A percentile compares a stretch with the other conserved stretches of the same genome.
Conservation (phyloP, 768 basidiomycete species). For the Pleurotus djamor region DNA sequence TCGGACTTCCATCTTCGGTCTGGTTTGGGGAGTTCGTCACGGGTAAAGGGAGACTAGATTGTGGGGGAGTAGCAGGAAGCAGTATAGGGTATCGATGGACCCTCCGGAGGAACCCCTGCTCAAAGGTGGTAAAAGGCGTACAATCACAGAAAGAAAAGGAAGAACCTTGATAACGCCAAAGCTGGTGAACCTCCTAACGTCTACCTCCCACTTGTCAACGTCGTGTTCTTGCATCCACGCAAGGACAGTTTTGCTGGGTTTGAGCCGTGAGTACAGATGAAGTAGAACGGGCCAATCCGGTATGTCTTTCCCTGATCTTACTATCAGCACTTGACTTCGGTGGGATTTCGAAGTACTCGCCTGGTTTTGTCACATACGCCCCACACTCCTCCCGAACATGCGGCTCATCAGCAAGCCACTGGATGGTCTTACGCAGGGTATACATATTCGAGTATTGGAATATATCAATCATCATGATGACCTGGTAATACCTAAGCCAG, state of each 20-base stretch:
- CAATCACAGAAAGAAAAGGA: neutral
- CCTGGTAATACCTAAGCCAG: constrained; percentile 81
- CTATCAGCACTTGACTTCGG: neutral
- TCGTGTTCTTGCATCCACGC: constrained; percentile 86
- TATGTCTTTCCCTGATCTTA: constrained; percentile 45
- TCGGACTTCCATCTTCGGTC: neutral
- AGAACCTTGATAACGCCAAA: constrained; percentile 95
- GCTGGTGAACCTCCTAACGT: constrained; percentile 91
- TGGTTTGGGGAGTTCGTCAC: constrained; percentile 4
- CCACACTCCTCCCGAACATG: constrained; percentile 92
- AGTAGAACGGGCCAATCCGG: constrained; percentile 89
- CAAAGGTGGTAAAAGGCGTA: neutral
- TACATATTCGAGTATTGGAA: constrained; percentile 99
- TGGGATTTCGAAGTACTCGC: constrained; percentile 28
- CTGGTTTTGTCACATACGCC: constrained; percentile 81
- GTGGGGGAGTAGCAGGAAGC: constrained; percentile 29
- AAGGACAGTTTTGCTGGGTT: constrained; percentile 77
- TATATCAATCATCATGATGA: constrained; percentile 94
- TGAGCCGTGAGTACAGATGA: constrained; percentile 82
- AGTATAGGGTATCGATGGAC: constrained; percentile 93
- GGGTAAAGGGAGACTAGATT: constrained; percentile 17
- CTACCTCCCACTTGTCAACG: constrained; percentile 74
- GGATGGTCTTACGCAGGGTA: constrained; percentile 80
- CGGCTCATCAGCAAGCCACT: constrained; percentile 82
- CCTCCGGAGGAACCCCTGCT: constrained; percentile 84